phyloP scores from a whole-genome alignment of 1,284 basidiomycete genomes.

The Ceraceosorus bombacis region DNA sequence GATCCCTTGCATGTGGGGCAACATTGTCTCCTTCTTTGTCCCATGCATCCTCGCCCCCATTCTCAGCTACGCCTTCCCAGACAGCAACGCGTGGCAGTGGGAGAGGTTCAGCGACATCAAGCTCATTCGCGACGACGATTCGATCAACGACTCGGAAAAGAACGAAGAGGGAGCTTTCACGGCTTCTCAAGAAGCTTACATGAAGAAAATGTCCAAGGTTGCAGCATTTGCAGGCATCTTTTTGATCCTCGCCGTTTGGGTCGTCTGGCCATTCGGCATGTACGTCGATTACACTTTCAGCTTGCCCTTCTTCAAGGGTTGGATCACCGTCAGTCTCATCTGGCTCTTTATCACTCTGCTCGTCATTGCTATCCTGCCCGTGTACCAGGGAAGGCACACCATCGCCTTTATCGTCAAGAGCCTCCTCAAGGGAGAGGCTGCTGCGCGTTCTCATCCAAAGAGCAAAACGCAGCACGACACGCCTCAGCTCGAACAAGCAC shows the following conservation, averaged over 20 bases:
- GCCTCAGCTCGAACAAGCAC: too few relatives aligned
- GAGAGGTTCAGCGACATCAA: constrained; percentile 27
- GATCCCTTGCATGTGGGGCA: constrained; percentile 37
- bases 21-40: constrained; percentile 27
- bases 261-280: constrained; percentile 18
- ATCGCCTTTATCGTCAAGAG: too few relatives aligned
- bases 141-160: background rate
- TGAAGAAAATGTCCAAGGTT: constrained; percentile 5
- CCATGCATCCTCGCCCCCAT: constrained; percentile 21
- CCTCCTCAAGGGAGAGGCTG: too few relatives aligned
- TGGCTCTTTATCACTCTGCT: constrained; percentile 14
- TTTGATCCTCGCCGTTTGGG: constrained; percentile 16
- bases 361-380: too few relatives aligned
- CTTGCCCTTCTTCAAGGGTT: constrained; percentile 20
- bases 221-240: constrained; percentile 7
- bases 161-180: constrained; percentile 7
- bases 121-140: constrained; percentile 21
- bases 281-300: constrained; percentile 18
- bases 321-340: constrained; percentile 20
- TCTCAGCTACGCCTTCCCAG: constrained; percentile 11
- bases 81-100: constrained; percentile 15
- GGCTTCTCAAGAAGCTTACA: constrained; percentile 8
- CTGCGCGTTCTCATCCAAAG: too few relatives aligned
- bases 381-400: too few relatives aligned
- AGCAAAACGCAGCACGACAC: too few relatives aligned